phyloP scores from a whole-genome alignment of 2,329 filamentous ascomycete species.

The Aaosphaeria pasadenensis region DNA sequence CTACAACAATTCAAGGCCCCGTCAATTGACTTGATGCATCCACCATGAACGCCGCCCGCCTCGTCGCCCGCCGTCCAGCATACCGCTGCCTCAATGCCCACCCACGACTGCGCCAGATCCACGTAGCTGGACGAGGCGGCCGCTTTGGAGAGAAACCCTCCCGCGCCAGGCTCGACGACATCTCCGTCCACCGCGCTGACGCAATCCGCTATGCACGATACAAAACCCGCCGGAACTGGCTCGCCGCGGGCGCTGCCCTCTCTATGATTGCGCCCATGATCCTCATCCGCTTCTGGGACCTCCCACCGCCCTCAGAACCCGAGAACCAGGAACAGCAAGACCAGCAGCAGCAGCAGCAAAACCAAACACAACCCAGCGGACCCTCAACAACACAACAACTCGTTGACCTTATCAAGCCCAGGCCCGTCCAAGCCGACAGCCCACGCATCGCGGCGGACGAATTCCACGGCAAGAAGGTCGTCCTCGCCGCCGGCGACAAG shows the following conservation, averaged over 20 bases:
- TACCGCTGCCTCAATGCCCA: constrained; percentile 25
- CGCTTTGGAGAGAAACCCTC: neutral
- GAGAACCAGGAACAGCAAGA: constrained; percentile 17
- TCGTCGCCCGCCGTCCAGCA: constrained; percentile 25
- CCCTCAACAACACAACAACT: constrained; percentile 9
- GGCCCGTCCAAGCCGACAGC: constrained; percentile 26
- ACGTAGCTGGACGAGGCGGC: constrained; percentile 2
- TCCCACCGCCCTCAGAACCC: constrained; percentile 13
- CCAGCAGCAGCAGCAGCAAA: neutral
- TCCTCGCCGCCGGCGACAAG: constrained; percentile 63
- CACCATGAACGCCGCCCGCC: constrained; percentile 28
- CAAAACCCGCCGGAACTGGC: constrained; percentile 29
- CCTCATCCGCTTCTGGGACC: constrained; percentile 30
- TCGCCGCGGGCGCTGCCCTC: constrained; percentile 30
- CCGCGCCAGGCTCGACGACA: constrained; percentile 14
- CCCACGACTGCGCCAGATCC: constrained; percentile 9
- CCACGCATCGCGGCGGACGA: constrained; percentile 30
- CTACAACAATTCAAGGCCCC: no score
- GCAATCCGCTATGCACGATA: constrained; percentile 23
- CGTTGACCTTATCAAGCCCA: constrained; percentile 20
- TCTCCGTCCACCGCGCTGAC: constrained; percentile 34
- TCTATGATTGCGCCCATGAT: constrained; percentile 38
- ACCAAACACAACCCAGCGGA: neutral
- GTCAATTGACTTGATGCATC: neutral
- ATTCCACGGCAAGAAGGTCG: constrained; percentile 55